Evolutionary conservation across 257 asterid species (phyloP).

Genomic region (Fraxinus americana): DNA sequence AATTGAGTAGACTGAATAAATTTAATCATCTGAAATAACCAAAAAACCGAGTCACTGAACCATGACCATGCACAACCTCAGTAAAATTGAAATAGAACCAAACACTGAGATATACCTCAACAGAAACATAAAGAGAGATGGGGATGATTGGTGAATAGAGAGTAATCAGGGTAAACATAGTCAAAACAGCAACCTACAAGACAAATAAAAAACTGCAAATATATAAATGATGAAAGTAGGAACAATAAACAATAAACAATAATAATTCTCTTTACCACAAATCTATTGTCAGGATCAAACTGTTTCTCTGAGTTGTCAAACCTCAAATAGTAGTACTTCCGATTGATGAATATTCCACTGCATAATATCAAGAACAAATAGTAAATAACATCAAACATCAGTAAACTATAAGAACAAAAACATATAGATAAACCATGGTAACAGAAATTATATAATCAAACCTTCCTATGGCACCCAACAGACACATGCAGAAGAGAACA

Average conservation of each 20-base stretch:
- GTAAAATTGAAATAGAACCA: constrained; percentile 21
- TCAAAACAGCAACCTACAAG: constrained; percentile 89
- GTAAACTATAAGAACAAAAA: constrained; percentile 6
- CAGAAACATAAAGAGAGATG: constrained; percentile 97
- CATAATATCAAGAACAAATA: constrained; percentile 22
- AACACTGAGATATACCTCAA: constrained; percentile 62
- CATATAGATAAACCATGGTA: constrained; percentile 19
- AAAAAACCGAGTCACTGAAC: constrained; percentile 18
- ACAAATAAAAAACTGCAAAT: constrained; percentile 20
- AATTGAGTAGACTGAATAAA: constrained; percentile 95
- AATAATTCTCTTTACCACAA: constrained; percentile 63
- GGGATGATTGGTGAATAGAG: constrained; percentile 99
- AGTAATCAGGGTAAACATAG: constrained; percentile 95
- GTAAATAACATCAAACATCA: not conserved
- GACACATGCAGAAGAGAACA: constrained; percentile 90
- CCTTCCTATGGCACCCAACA: constrained; percentile 99
- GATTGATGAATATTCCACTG: constrained; percentile 87
- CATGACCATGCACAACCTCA: constrained; percentile 20
- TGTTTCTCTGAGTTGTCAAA: constrained; percentile 76
- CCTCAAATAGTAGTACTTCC: constrained; percentile 77
- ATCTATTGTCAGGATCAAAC: constrained; percentile 82
- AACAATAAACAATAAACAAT: not conserved
- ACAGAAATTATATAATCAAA: constrained; percentile 31
- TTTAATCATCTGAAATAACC: constrained; percentile 81
- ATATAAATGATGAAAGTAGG: constrained; percentile 3